Evolutionary conservation across 495 filamentous ascomycete species (phyloP), one percentile per base, ranked within the genome.

Genomic region (Podospora didyma): DNA sequence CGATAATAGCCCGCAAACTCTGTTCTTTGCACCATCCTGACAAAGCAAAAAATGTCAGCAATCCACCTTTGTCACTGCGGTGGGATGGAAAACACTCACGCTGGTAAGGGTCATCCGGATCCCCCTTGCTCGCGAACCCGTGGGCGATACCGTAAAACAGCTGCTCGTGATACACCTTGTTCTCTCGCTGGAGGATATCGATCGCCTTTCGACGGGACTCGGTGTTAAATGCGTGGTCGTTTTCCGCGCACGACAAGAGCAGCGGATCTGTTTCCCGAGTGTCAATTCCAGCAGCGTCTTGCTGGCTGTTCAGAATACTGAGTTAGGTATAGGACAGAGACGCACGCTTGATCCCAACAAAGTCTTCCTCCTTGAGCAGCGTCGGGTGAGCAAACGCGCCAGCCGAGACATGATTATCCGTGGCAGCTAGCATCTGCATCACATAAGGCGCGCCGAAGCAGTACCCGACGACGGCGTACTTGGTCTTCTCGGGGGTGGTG

Each of bases 111-210:
- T 85, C 73, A 56, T 65, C 79, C 57, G 80, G 60, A 60, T 88
- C 81, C n/a, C 69, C 71, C 11, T 82, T 73, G 51, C 86, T 77
- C 17, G 83, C 82, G 66, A 88, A 89, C 20, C 86, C 86, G 63
- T 88, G 86, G 24, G 64, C 60, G 34, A 88, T 84, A 45, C 79
- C 83, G 35, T 77, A 73, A 75, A 79, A 88, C 39, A 89, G 67
- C 69, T 81, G 83, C 57, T 86, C 73, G 62, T 89, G 82, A 68
- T 84, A 87, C 19, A 74, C 72, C 62, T 82, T 75, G 31, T 69
- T 69, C 46, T 72, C 69, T 62, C 80, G 77, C 64, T 79, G 74
- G 44, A 89, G 70, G 48, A 81, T 82, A 2, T 76, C 79, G 64
- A 86, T 78, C 16, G 81, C 82, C 64, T 82, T 78, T 60, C 81